Base-by-base conservation (phyloP, 208 protist genomes). In the Trypanosoma melophagium region DNA sequence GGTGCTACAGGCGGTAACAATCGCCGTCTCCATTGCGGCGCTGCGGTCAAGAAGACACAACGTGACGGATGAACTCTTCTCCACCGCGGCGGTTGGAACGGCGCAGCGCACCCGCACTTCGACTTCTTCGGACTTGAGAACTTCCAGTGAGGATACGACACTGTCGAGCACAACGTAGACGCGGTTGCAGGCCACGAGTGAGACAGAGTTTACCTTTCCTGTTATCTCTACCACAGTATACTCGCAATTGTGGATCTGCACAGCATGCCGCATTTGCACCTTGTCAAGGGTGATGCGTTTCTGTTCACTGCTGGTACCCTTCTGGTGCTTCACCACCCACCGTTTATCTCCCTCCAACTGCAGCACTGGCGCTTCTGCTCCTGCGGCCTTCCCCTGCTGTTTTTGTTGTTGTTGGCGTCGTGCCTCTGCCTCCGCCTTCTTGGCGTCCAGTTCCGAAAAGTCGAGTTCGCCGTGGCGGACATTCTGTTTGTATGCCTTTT, bases 121-220 rank as follows among this genome's bases (percentile, higher is more conserved):
- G 45, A 76, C 72, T 62, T 79, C 60, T 16, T 78, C 57, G 60
- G 79, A 92, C 61, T 79, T 80, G 54, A 92, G 75, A n/a, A 95
- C 74, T 66, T 95, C 89, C 0, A 92, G 53, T 4, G 83, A 80
- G 13, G 84, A 75, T 0, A 95, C 82, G 21, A 89, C 74, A 52
- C 77, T 81, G 25, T 85, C 73, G 52, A 95, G 62, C 54, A 77
- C 74, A 35, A 95, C 79, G 62, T 92, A 86, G 51, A 88, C 84
- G 60, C 83, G 87, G 9, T 66, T 77, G 69, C 89, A 95, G 60
- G 87, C 78, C 35, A 88, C 66, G 9, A 95, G 49, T 10, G 77
- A 83, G 41, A 95, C 79, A 3, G 86, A 88, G 70, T 92, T 95
- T 28, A 91, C 81, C 74, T 95, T 95, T 31, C 81, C 83, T n/a